These are phyloP conservation scores for Trypanosoma conorhini DNA, from an alignment of 208 protist genomes.

Conservation along the genomic window DNA sequence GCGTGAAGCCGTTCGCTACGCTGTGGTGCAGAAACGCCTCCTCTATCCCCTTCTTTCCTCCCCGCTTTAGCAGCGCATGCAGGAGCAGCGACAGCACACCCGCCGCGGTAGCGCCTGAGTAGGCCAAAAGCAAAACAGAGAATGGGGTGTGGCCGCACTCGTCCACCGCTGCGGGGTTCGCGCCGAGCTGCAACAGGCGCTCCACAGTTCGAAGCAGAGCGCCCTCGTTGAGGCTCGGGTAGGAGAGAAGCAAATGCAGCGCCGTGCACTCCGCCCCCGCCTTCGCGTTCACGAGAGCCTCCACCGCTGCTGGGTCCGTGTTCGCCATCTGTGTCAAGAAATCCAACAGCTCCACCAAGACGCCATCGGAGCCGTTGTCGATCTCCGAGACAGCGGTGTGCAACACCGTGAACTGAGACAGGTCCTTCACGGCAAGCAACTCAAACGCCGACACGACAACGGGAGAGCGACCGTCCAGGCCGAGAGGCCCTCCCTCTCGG, in stretches of 20 bases:
- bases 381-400: constrained; percentile 43
- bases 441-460: constrained; percentile 27
- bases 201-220: constrained; percentile 31
- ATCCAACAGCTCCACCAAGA: constrained; percentile 31
- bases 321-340: constrained; percentile 29
- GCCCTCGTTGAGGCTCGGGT: constrained; percentile 34
- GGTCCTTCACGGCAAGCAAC: constrained; percentile 32
- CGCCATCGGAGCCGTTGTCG: constrained; percentile 30
- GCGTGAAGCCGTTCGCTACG: constrained; percentile 28
- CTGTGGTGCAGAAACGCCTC: constrained; percentile 18
- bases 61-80: constrained; percentile 1
- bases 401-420: constrained; percentile 31
- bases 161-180: constrained; percentile 9
- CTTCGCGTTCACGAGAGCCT: constrained; percentile 23
- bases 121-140: constrained; percentile 7
- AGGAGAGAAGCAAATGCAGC: constrained; percentile 41
- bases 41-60: constrained; percentile 1
- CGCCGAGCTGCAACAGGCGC: constrained; percentile 32
- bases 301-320: constrained; percentile 12
- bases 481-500: neutral
- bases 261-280: constrained; percentile 23
- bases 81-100: constrained; percentile 2
- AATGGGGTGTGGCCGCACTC: constrained; percentile 19
- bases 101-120: constrained; percentile 2
- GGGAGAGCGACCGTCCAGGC: constrained; percentile 12